A percentile compares a stretch with the other conserved stretches of the same genome.
These are phyloP conservation scores for Monilinia fructicola DNA, from an alignment of 2,329 filamentous ascomycete species.

Conservation along the genomic window DNA sequence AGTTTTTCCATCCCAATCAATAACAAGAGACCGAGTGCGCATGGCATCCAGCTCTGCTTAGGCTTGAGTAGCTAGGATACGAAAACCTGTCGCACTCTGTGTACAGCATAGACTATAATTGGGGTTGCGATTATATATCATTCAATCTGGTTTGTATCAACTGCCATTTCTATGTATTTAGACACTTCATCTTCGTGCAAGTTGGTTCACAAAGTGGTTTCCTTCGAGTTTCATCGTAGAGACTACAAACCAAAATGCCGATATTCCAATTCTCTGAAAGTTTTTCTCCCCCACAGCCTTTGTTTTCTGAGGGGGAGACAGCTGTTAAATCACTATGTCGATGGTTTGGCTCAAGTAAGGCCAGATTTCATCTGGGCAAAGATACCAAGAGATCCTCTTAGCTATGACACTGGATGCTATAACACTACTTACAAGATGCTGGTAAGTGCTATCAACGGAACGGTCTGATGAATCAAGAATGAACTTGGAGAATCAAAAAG, in stretches of 20 bases:
- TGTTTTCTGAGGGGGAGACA: conserved; percentile 9
- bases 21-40: no score
- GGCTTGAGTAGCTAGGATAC: no score
- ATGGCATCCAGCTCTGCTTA: no score
- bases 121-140: no score
- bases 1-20: no score
- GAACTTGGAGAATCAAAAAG: conserved; percentile 3
- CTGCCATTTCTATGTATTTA: no score
- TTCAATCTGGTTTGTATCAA: no score
- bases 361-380: conserved; percentile 10
- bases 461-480: conserved; percentile 4
- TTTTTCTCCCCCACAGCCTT: background rate
- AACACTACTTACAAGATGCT: background rate
- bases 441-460: conserved; percentile 11
- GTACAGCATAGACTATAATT: no score
- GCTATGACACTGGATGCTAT: conserved; percentile 1
- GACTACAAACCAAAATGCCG: background rate
- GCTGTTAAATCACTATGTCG: conserved; percentile 1
- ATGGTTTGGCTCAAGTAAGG: conserved; percentile 1
- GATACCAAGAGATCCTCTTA: background rate
- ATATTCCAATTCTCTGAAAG: conserved; percentile 1
- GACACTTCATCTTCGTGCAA: no score
- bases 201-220: no score
- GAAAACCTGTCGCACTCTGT: no score
- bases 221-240: no score